These are phyloP conservation scores for Solanum virginianum DNA, from an alignment of 257 asterid genomes.

Conservation along the genomic window DNA sequence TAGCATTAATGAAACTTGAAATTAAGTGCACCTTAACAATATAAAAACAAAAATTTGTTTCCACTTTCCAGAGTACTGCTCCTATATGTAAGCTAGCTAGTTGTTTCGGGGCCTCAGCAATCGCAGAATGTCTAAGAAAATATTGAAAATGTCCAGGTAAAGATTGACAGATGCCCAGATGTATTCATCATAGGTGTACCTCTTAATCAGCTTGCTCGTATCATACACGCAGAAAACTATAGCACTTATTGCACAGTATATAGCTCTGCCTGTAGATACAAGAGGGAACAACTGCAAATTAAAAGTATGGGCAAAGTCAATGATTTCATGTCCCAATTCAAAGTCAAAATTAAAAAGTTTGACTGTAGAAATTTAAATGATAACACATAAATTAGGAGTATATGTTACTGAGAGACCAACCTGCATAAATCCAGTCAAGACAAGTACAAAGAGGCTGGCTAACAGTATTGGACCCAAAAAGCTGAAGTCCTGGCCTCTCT, in stretches of 20 bases:
- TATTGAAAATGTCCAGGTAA: conserved; percentile 77
- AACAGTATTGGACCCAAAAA: conserved; percentile 84
- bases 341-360: too few relatives aligned
- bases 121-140: conserved; percentile 77
- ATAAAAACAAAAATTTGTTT: neutral
- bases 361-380: neutral
- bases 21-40: neutral
- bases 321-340: too few relatives aligned
- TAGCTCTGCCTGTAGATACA: conserved; percentile 58
- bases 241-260: conserved; percentile 74
- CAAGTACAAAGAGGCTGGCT: conserved; percentile 66
- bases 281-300: conserved; percentile 70
- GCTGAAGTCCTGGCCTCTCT: conserved; percentile 92
- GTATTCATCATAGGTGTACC: conserved; percentile 82
- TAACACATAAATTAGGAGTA: neutral
- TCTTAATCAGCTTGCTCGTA: conserved; percentile 83
- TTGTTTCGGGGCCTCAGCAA: conserved; percentile 66
- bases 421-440: conserved; percentile 76
- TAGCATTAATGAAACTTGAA: neutral
- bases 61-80: neutral
- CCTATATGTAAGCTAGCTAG: conserved; percentile 8
- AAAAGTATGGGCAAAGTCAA: neutral
- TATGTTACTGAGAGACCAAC: conserved; percentile 3
- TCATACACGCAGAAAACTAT: conserved; percentile 81
- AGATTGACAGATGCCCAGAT: conserved; percentile 97